Evolutionary conservation across 768 basidiomycete species (phyloP), one percentile per base, ranked within the genome.

Genomic region (Postia placenta): DNA sequence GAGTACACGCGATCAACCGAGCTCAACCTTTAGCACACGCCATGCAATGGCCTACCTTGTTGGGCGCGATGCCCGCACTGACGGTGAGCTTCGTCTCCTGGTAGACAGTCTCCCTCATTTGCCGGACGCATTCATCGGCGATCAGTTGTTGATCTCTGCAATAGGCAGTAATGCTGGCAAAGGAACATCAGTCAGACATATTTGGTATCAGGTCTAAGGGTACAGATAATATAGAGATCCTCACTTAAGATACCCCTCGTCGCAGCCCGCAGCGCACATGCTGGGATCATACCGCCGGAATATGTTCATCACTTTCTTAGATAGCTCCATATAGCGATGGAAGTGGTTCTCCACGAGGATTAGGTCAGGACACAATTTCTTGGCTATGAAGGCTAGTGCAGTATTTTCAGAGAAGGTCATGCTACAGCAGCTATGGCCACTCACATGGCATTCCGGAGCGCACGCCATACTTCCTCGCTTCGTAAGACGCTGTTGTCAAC

Each of bases 371-470:
- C 93, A 97, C 7, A 99, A 78, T 60, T 92, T 95, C 72, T 84
- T 86, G 14, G 95, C 95, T 38, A 98, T 83, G 64, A 93, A 95
- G 45, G 82, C 93, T 48, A 36, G 35, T 30, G n/a, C n/a, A n/a
- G n/a, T n/a, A n/a, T n/a, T 35, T 35, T 35, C 33, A n/a, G 33
- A 9, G 33, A 35, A 40, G 25, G 5, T 3, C 11, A 11, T 6
- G 24, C n/a, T 5, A n/a, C 22, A 28, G 37, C 22, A 11, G 14
- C 27, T 4, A 27, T 33, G 17, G 24, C 17, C 20, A 59, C 73
- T 53, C 58, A 87, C 89, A 79, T n/a, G 95, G 81, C 96, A 97
- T 97, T 24, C 92, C 95, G 4, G 92, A 95, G 38, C 96, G 83
- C 26, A 90, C 87, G 2, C 92, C 93, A 56, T 75, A 92, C 63